Evolutionary conservation across 179 eudicot species (phyloP).

Genomic region (Pouteria campechiana): DNA sequence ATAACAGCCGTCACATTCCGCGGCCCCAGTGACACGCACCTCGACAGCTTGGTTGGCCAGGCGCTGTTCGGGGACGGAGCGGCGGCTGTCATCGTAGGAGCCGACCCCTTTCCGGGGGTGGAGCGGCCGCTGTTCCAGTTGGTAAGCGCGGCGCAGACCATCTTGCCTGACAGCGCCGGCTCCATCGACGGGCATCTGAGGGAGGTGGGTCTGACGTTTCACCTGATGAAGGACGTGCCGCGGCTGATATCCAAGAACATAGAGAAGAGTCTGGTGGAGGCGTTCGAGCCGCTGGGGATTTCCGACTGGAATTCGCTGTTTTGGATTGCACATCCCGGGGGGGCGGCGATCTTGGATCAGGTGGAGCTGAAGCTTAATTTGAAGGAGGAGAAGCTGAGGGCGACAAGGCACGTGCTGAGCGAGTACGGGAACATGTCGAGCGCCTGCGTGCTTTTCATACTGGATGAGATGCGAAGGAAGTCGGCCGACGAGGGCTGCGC

Average conservation of each 20-base stretch:
- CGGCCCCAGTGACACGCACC: constrained; percentile 40
- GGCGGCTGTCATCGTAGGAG: constrained; percentile 34
- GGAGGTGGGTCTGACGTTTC: constrained; percentile 47
- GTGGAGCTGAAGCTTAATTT: constrained; percentile 35
- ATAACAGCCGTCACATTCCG: constrained; percentile 54
- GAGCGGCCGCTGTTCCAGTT: constrained; percentile 41
- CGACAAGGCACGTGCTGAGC: constrained; percentile 36
- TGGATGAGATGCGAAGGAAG: constrained; percentile 56
- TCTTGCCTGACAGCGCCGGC: constrained; percentile 40
- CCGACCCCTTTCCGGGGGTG: constrained; percentile 30
- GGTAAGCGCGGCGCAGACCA: constrained; percentile 40
- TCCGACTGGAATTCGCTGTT: constrained; percentile 48
- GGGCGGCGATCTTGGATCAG: constrained; percentile 49
- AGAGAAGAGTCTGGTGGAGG: constrained; percentile 26
- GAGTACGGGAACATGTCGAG: constrained; percentile 65
- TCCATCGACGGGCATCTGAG: constrained; percentile 54
- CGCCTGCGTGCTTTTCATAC: constrained; percentile 44
- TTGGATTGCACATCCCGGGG: constrained; percentile 66
- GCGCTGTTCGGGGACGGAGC: constrained; percentile 55
- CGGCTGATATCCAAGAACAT: constrained; percentile 51
- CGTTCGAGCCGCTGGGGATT: constrained; percentile 38
- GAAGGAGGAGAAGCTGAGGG: constrained; percentile 31
- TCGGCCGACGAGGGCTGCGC: constrained; percentile 30
- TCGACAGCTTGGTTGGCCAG: constrained; percentile 51
- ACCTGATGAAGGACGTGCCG: constrained; percentile 46